Percentiles rank a stretch among this genome's conserved stretches.
Conservation (phyloP, 179 eudicot genomes). For the Beta corolliflora region DNA sequence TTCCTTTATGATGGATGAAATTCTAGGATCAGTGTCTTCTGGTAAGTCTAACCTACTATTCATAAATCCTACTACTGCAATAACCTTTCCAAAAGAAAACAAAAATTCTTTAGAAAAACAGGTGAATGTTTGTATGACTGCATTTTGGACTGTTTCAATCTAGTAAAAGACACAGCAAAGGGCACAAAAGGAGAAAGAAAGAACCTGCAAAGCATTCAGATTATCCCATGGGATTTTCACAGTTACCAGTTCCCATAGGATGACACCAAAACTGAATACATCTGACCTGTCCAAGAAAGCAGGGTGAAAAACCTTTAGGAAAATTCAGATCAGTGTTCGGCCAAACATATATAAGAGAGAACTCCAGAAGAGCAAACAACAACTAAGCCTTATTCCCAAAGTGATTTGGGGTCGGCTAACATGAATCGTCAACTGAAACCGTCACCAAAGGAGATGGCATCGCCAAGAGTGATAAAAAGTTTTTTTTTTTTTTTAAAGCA, state of each 20-base stretch:
- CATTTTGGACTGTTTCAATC: not conserved
- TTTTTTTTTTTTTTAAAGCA: no score
- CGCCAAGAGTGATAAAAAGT: no score
- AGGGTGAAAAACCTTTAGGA: not conserved
- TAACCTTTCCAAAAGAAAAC: conserved; percentile 46
- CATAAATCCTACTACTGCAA: conserved; percentile 87
- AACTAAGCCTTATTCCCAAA: no score
- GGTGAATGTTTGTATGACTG: not conserved
- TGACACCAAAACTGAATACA: conserved; percentile 83
- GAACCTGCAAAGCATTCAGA: conserved; percentile 75
- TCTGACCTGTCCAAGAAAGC: conserved; percentile 60
- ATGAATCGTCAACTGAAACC: no score
- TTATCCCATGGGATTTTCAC: conserved; percentile 65
- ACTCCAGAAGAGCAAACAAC: not conserved
- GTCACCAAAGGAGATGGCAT: no score
- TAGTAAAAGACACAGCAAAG: not conserved
- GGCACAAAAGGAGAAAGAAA: conserved; percentile 12
- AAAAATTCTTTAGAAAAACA: not conserved
- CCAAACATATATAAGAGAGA: not conserved
- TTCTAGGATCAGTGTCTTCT: conserved; percentile 54
- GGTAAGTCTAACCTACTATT: conserved; percentile 75
- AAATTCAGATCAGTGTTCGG: not conserved
- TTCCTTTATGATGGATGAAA: conserved; percentile 61
- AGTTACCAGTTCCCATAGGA: conserved; percentile 84
- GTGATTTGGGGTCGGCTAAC: no score